These are phyloP conservation scores for Zoysia japonica DNA, from an alignment of 176 grass and related monocot species.

Conservation along the genomic window DNA sequence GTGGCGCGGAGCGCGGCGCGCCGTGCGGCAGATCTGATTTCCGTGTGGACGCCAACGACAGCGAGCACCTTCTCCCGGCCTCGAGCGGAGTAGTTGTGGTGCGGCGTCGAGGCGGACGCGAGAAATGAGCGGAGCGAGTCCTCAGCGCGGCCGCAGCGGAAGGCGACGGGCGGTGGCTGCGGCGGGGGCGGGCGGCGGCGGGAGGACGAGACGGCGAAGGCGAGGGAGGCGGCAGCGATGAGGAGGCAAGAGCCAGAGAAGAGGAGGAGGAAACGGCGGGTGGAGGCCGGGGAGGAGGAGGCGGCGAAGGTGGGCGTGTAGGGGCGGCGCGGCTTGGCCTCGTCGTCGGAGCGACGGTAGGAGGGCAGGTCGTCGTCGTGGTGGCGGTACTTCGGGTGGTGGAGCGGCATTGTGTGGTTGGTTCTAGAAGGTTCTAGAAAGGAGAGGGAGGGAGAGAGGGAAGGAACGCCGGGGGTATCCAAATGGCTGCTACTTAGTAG, in stretches of 20 bases:
- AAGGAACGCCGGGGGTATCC: background rate
- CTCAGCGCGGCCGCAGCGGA: conserved; percentile 82
- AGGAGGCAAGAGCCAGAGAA: conserved; percentile 60
- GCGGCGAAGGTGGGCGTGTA: conserved; percentile 29
- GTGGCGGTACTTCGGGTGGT: conserved; percentile 56
- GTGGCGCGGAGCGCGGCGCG: conserved; percentile 70
- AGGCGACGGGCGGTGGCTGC: conserved; percentile 36
- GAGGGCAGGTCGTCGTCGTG: conserved; percentile 41
- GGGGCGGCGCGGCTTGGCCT: conserved; percentile 66
- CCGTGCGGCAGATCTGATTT: conserved; percentile 57
- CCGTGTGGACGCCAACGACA: conserved; percentile 76
- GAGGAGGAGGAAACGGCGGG: conserved; percentile 50
- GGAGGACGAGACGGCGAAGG: conserved; percentile 51
- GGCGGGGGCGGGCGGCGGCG: conserved; percentile 25
- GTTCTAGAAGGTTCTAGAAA: conserved; percentile 44
- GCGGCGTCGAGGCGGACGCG: conserved; percentile 25
- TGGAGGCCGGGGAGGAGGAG: conserved; percentile 15
- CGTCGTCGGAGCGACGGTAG: conserved; percentile 47
- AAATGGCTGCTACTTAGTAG: background rate
- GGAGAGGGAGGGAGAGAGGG: background rate
- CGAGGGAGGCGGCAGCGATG: conserved; percentile 52
- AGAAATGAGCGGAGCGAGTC: conserved; percentile 75
- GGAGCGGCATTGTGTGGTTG: conserved; percentile 54
- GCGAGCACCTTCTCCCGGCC: conserved; percentile 79
- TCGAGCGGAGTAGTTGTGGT: conserved; percentile 33